A percentile compares a stretch with the other conserved stretches of the same genome.
Conservation (phyloP, 257 asterid genomes). For the Apocynum venetum region DNA sequence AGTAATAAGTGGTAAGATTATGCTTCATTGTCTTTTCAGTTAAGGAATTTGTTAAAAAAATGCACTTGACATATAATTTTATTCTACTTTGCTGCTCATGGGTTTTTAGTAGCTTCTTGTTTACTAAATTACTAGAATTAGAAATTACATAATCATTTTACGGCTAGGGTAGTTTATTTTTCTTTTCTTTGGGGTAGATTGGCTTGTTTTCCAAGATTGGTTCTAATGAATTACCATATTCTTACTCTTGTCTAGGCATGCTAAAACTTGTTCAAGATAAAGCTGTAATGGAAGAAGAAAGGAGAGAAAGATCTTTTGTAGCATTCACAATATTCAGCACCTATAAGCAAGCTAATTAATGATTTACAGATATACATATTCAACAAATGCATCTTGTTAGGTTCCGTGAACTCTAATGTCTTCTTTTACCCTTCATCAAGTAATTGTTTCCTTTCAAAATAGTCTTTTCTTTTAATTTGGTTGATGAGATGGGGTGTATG, state of each 20-base stretch:
- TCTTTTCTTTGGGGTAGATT: not conserved
- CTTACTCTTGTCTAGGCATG: not conserved
- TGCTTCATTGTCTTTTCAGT: not conserved
- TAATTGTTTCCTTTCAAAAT: not conserved
- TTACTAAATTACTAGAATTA: not conserved
- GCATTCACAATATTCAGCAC: too few species aligned
- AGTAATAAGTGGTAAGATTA: conserved; percentile 77
- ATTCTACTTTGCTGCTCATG: not conserved
- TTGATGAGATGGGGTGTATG: not conserved
- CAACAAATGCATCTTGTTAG: not conserved
- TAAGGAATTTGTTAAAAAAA: not conserved
- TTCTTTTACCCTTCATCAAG: not conserved
- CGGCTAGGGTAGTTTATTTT: not conserved
- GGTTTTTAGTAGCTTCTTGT: not conserved
- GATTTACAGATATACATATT: too few species aligned
- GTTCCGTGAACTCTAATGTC: not conserved
- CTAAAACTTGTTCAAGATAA: not conserved
- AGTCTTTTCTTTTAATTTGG: not conserved
- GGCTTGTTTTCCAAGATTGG: not conserved
- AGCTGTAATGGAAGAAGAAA: too few species aligned
- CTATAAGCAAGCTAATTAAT: too few species aligned
- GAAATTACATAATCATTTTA: not conserved
- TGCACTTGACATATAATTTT: not conserved
- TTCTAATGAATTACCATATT: not conserved
- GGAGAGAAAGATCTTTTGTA: too few species aligned